phyloP scores from a whole-genome alignment of 768 basidiomycete species.

The Pulveroboletus sp. region DNA sequence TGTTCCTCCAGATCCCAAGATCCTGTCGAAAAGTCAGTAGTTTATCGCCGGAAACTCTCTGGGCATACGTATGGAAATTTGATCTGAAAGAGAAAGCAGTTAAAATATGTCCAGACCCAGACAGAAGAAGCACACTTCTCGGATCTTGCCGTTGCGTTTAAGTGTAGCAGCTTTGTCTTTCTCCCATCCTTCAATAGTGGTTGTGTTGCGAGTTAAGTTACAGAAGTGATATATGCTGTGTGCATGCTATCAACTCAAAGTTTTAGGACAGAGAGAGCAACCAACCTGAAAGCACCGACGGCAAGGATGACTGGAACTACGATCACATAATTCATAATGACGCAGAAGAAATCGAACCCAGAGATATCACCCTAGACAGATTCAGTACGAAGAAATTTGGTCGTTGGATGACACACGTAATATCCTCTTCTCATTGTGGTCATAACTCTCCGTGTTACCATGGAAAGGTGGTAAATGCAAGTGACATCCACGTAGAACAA shows the following conservation, averaged over 20 bases:
- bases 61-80: constrained; percentile 88
- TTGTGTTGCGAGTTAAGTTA: constrained; percentile 73
- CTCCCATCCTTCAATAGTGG: constrained; percentile 98
- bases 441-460: constrained; percentile 71
- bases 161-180: constrained; percentile 92
- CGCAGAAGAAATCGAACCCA: constrained; percentile 68
- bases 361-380: constrained; percentile 62
- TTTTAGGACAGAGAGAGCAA: constrained; percentile 1
- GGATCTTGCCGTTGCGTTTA: constrained; percentile 80
- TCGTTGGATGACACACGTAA: constrained; percentile 45
- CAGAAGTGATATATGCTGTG: constrained; percentile 84
- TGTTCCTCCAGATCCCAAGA: constrained; percentile 70
- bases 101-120: not conserved
- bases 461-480: constrained; percentile 82
- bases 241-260: constrained; percentile 12
- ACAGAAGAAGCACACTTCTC: constrained; percentile 48
- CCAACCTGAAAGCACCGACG: constrained; percentile 95
- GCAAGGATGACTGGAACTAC: constrained; percentile 83
- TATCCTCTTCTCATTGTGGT: constrained; percentile 40
- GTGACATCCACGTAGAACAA: constrained; percentile 90
- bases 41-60: not conserved
- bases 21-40: constrained; percentile 49
- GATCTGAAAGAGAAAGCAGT: constrained; percentile 43
- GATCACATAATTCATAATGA: constrained; percentile 83
- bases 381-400: not conserved